These are phyloP conservation scores for Platismatia glauca DNA, from an alignment of 495 filamentous ascomycete species.

Conservation along the genomic window DNA sequence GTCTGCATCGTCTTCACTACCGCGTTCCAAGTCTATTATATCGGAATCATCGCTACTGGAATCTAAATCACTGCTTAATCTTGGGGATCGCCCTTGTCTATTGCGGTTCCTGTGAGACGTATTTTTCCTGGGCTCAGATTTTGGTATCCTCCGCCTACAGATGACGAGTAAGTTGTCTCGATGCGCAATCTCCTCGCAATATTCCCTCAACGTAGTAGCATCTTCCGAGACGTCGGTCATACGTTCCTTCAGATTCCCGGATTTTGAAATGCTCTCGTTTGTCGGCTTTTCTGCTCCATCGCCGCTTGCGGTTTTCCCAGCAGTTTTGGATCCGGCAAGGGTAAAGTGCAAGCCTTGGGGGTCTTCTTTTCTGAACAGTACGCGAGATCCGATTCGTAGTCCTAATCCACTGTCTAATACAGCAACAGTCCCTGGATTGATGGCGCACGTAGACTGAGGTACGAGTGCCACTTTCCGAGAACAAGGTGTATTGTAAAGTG, in stretches of 20 bases:
- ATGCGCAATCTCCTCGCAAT: not conserved
- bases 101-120: too few species aligned
- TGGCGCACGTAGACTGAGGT: not conserved
- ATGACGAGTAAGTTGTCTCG: not conserved
- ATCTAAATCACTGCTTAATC: not conserved
- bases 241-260: not conserved
- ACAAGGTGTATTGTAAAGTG: not conserved
- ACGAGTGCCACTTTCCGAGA: not conserved
- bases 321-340: not conserved
- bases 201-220: not conserved
- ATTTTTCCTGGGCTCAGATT: too few species aligned
- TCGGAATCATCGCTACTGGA: not conserved
- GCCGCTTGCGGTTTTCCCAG: not conserved
- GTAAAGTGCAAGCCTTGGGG: not conserved
- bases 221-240: not conserved
- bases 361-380: not conserved
- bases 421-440: not conserved
- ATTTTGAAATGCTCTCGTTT: not conserved
- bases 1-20: not conserved
- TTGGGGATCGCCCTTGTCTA: too few species aligned
- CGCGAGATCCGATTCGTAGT: not conserved
- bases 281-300: not conserved
- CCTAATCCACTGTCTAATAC: not conserved
- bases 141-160: not conserved
- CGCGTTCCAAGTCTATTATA: not conserved